A percentile compares a stretch with the other conserved stretches of the same genome.
Evolutionary conservation across 371 early-diverging fungal genomes (phyloP).

Genomic region (Rhizopus arrhizus): DNA sequence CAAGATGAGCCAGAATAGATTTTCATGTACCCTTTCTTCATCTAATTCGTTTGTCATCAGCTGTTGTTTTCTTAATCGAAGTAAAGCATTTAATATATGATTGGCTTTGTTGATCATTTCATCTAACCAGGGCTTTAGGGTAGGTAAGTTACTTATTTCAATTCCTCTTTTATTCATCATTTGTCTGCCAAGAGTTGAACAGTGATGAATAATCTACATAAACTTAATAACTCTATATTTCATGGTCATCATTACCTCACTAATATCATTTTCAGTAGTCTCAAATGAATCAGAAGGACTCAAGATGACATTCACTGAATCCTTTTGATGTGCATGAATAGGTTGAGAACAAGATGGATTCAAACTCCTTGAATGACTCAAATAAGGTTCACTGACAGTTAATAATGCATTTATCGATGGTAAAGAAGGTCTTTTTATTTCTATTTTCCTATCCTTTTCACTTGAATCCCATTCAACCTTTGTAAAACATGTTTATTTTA

Average conservation of each 20-base stretch:
- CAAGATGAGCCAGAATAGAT: background rate
- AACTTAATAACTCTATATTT: background rate
- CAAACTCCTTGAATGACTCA: background rate
- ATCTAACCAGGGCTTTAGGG: constrained; percentile 41
- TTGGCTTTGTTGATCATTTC: constrained; percentile 51
- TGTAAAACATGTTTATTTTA: background rate
- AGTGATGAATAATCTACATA: background rate
- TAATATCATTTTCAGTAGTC: background rate
- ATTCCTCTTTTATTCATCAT: background rate
- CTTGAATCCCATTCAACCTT: background rate
- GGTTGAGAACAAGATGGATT: background rate
- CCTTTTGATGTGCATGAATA: background rate
- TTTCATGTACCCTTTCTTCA: background rate
- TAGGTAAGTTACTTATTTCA: background rate
- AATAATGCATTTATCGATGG: background rate
- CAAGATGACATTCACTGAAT: background rate
- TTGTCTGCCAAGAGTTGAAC: background rate
- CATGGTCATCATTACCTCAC: background rate
- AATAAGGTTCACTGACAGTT: background rate
- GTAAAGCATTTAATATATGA: constrained; percentile 45
- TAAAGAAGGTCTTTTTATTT: background rate
- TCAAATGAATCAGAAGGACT: background rate
- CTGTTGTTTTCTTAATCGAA: constrained; percentile 49
- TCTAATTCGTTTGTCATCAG: constrained; percentile 17
- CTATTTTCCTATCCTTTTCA: background rate